Conservation (phyloP, 768 basidiomycete species). For the Auricularia sp. region DNA sequence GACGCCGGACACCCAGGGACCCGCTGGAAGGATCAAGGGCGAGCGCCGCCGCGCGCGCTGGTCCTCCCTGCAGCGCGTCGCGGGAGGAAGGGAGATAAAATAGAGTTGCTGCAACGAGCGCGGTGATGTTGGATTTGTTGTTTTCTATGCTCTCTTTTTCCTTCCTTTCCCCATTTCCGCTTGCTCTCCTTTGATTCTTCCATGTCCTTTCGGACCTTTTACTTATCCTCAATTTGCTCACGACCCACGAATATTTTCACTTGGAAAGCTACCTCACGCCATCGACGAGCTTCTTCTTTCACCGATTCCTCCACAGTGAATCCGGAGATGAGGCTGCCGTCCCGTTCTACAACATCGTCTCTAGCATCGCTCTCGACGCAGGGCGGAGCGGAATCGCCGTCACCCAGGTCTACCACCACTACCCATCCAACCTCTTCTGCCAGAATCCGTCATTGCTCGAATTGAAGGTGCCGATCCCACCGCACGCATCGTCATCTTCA, state of each 20-base stretch:
- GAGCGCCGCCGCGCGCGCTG: no score
- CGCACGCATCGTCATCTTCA: constrained; percentile 43
- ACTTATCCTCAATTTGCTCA: no score
- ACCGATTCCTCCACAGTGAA: neutral
- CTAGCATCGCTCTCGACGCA: neutral
- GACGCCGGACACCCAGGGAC: no score
- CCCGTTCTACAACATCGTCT: neutral
- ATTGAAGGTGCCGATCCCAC: constrained; percentile 3
- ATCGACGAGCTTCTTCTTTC: neutral
- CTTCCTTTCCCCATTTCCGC: no score
- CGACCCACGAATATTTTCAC: neutral
- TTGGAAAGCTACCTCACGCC: neutral
- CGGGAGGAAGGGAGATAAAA: no score
- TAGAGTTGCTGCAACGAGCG: no score
- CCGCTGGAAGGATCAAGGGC: no score
- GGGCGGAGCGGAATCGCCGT: neutral
- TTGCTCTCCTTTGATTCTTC: no score
- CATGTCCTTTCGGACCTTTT: no score
- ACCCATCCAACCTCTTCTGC: neutral
- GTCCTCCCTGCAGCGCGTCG: no score
- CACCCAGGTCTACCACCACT: neutral
- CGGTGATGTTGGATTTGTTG: no score
- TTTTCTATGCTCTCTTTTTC: no score
- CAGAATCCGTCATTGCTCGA: constrained; percentile 1
- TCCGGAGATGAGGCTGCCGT: neutral